Base-by-base conservation (phyloP, 2,329 filamentous ascomycete genomes). In the Verticillium nonalfalfae region DNA sequence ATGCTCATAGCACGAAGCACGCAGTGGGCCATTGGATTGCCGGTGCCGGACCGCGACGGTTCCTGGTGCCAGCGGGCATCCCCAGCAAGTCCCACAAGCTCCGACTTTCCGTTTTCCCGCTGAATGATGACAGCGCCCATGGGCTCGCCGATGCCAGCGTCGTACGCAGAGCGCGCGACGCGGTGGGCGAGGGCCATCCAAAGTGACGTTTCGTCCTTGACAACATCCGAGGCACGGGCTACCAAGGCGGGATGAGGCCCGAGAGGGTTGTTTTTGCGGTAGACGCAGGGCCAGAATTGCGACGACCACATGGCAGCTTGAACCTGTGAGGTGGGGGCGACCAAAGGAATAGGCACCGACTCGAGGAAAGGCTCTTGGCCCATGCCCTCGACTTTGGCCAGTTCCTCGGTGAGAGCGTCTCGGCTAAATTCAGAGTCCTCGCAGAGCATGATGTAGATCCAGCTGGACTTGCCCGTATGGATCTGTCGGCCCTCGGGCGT, bases 181-280 rank as follows among this genome's bases (percentile, higher is more conserved):
- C 82, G 76, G 60, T 85, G 81, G 7, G 91, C 90, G 58, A 93
- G 75, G 59, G 78, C 82, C 81, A 90, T 88, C 84, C 85, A 94
- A 61, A 83, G 74, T 4, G 82, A 81, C 1, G 85, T 85, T 65
- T 90, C 84, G 56, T 81, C 76, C 61, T 82, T 81, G 59, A 96
- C 85, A 63, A 91, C 87, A 13, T 87, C 83, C 45, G 89, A 88
- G 34, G 88, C 86, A 62, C 89, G 86, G 52, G 84, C 79, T 61
- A 94, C 85, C 71, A 90, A 84, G 69, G 87, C 86, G 64, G 91
- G 91, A 71, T 96, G 91, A 18, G 91, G 91, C 4, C 91, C 91
- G 62, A 93, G 90, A 2, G 91, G 91, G 70, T 95, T 95, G 66
- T 90, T 93, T 77, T 93, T 93, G 65, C 91, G 89, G 76, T 95